Evolutionary conservation across 176 grass and related monocot species (phyloP), one percentile per base, ranked within the genome.

Genomic region (Alloteropsis semialata): DNA sequence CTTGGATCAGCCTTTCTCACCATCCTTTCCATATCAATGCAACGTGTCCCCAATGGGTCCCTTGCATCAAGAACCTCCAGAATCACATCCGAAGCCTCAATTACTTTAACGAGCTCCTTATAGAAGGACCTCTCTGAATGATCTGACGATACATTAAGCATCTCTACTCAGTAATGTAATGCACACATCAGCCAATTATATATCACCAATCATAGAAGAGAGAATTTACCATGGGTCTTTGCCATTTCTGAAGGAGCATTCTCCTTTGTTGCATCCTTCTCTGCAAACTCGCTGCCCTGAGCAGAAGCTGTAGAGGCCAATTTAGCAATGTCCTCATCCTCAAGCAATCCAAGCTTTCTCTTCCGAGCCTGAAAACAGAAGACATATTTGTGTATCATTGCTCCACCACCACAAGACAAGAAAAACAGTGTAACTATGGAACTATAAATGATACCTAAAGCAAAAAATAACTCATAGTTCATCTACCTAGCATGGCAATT

Each of bases 31-130:
- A 98, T 87, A 87, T 95, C 93, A 82, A 92, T 54, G 41, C 91
- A 98, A 63, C 93, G 87, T 63, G 96, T 93, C 49, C 93, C 96
- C 51, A 93, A 77, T 3, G 93, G 96, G 41, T 96, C 93, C 32
- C 96, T 84, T 87, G 96, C 93, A 85, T 98, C 96, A 69, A 98
- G 88, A 75, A 98, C 96, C 88, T 98, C 91, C n/a, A 98, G 75
- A 82, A 98, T 95, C 39, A 98, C 89, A 72, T 98, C 92, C 0
- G 92, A 95, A 70, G 89, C 84, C 88, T 98, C 93, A 21, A 98
- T 92, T 9, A 98, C 96, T 94, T 98, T 98, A 50, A 93, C 80
- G 58, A 98, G 66, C 87, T 98, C 96, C 85, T 98, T 98, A 77
- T 95, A 96, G 85, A 98, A 98, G 19, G 96, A 84, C 75, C 90